phyloP scores from a whole-genome alignment of 2,329 filamentous ascomycete genomes.

The Decorospora gaudefroyi region DNA sequence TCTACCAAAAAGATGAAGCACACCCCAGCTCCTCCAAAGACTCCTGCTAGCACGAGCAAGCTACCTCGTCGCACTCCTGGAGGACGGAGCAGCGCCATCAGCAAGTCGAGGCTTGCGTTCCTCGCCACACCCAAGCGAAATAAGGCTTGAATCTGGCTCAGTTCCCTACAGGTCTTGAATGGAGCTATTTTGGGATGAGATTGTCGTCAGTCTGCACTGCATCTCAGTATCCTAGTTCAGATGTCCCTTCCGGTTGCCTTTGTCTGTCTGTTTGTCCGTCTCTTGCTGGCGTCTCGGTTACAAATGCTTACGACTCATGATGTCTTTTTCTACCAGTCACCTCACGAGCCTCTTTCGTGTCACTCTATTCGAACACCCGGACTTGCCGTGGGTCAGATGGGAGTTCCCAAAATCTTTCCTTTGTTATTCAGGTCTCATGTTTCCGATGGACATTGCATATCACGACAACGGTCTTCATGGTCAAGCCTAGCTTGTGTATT shows the following conservation, averaged over 20 bases:
- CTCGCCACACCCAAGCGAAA: conserved; percentile 48
- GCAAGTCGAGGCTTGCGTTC: conserved; percentile 46
- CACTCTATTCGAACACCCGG: conserved; percentile 19
- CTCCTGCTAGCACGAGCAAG: conserved; percentile 37
- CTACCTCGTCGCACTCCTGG: conserved; percentile 37
- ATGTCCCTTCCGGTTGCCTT: too few species aligned
- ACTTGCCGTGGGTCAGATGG: conserved; percentile 8
- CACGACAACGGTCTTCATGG: conserved; percentile 19
- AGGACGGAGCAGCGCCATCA: conserved; percentile 39
- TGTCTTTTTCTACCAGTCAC: conserved; percentile 9
- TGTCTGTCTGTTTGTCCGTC: background rate
- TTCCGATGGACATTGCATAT: conserved; percentile 21
- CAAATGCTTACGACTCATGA: background rate
- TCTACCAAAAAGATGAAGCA: conserved; percentile 43
- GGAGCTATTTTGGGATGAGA: background rate
- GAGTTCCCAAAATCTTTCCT: conserved; percentile 15
- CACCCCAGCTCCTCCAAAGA: conserved; percentile 35
- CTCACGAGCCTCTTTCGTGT: conserved; percentile 12
- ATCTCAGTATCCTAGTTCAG: too few species aligned
- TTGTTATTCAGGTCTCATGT: conserved; percentile 13
- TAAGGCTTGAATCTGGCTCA: conserved; percentile 26
- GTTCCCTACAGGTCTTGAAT: background rate
- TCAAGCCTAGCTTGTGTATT: conserved; percentile 23
- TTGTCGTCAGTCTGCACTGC: too few species aligned
- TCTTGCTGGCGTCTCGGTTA: conserved; percentile 15